phyloP scores from a whole-genome alignment of 352 stramenopile species.

The Globisporangium paddicum region DNA sequence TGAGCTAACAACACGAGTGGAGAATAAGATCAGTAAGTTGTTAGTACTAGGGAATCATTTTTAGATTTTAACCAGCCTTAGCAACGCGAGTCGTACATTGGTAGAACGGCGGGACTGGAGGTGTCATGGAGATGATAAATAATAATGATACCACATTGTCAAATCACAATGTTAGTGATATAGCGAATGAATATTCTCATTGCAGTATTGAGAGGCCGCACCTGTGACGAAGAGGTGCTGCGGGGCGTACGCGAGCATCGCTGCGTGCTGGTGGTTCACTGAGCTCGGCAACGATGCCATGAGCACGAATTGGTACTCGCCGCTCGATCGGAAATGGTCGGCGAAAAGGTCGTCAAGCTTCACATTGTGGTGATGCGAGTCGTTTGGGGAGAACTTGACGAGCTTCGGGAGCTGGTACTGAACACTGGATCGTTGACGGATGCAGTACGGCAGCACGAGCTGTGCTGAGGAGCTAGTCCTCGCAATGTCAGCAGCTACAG shows the following conservation, averaged over 20 bases:
- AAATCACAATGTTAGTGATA: neutral
- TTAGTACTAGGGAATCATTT: no score
- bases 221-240: conserved; percentile 20
- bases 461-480: neutral
- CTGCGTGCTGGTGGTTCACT: conserved; percentile 21
- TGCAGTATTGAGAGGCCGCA: neutral
- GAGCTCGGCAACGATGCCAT: conserved; percentile 21
- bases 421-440: conserved; percentile 11
- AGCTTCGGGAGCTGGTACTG: conserved; percentile 16
- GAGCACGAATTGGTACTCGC: conserved; percentile 29
- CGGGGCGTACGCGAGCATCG: conserved; percentile 23
- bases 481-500: neutral
- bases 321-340: conserved; percentile 23
- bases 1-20: conserved; percentile 13
- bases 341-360: conserved; percentile 20
- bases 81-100: conserved; percentile 6
- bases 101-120: conserved; percentile 15
- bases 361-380: conserved; percentile 6
- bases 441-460: conserved; percentile 20
- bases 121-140: neutral
- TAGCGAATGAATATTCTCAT: neutral
- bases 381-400: neutral
- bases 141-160: neutral
- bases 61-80: no score
- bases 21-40: no score